Base-by-base conservation (phyloP, 306 rosid species). In the Malus sylvestris region DNA sequence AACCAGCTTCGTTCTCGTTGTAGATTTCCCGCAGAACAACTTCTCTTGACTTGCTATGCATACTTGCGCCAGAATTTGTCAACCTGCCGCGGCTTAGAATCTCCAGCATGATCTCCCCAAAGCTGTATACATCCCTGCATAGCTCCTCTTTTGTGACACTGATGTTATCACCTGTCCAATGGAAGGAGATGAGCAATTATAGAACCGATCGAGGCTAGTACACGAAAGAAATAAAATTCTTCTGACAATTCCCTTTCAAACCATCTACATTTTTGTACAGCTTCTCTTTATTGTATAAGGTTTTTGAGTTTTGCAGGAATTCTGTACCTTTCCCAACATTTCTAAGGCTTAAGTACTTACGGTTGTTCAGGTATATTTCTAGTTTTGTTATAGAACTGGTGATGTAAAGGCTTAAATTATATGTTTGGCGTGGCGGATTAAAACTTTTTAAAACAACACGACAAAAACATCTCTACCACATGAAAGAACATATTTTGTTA, bases 81-180 rank as follows among this genome's bases (percentile, higher is more conserved):
- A 89, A 80, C 81, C 86, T 87, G 78, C 96, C 89, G 5, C 87
- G 81, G 0, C 87, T 85, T 77, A 92, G 38, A 66, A 92, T 89
- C 82, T 92, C 96, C 69, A 90, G 89, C 74, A 80, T 44, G 64
- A 86, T 85, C 86, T 88, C 96, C 63, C 97, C 97, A 13, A 89
- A 90, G 80, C 81, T 88, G 87, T 83, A 89, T 72, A 92, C 76
- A 63, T 92, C 97, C 75, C 74, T 80, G 83, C 85, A 68, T 70
- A 95, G 88, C 79, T 95, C 97, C 58, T 86, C 97, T 83, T 85
- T 80, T 22, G 80, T 60, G 79, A 55, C 81, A 78, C 78, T 87
- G 75, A 79, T 84, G 81, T 74, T 57, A 71, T 80, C 95, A 85
- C 86, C 89, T 83, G 84, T 66, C 66, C 81, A 82, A 67, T 35